Conservation (phyloP, 169 alveolate species). For the Besnoitia besnoiti region DNA sequence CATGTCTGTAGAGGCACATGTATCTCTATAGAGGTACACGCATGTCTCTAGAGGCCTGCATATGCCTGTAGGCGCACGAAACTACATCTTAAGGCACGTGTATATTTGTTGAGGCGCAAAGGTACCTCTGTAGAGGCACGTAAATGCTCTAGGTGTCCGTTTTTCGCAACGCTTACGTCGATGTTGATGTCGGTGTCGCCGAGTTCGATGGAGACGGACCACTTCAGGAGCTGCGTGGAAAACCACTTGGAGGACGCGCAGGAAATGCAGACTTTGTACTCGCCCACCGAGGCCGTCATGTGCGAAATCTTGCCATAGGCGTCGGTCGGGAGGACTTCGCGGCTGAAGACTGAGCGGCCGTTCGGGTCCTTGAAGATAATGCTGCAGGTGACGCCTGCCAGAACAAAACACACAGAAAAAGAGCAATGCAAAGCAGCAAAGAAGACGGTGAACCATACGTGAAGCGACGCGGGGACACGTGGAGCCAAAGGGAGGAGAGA, state of each 20-base stretch:
- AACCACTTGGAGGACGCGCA: conserved; percentile 78
- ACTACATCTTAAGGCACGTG: background rate
- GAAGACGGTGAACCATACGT: background rate
- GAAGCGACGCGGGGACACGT: too few species aligned
- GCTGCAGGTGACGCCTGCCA: conserved; percentile 73
- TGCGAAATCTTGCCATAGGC: conserved; percentile 72
- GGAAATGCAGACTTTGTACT: conserved; percentile 73
- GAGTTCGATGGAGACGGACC: conserved; percentile 74
- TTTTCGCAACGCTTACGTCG: conserved; percentile 49
- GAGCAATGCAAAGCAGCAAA: background rate
- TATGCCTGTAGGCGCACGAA: background rate
- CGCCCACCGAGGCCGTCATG: conserved; percentile 70
- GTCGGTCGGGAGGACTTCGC: conserved; percentile 68
- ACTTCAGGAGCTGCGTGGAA: conserved; percentile 71
- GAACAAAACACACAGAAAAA: background rate
- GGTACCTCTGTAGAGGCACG: background rate
- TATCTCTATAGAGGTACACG: background rate
- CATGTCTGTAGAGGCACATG: too few species aligned
- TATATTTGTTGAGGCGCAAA: too few species aligned
- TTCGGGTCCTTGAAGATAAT: conserved; percentile 70
- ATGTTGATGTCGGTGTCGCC: conserved; percentile 70
- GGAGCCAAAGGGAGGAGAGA: background rate
- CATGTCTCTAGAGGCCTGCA: background rate
- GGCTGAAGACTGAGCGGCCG: conserved; percentile 70
- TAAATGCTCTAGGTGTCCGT: background rate